A percentile compares a stretch with the other conserved stretches of the same genome.
Evolutionary conservation across 2,329 filamentous ascomycete species (phyloP).

Genomic region (Blastomyces parvus): DNA sequence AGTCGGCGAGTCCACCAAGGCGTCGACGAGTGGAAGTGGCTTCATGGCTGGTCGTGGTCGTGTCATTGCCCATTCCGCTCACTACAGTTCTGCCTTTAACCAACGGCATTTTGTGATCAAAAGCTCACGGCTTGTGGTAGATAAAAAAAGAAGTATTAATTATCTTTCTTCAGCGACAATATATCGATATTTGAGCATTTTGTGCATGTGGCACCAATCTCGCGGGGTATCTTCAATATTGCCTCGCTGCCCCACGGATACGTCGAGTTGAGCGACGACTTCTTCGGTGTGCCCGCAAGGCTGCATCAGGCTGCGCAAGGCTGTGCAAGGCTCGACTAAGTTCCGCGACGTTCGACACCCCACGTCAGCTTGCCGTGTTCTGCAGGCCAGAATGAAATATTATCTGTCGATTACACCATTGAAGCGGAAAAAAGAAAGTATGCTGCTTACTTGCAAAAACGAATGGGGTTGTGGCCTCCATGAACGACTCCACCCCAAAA

Average conservation of each 20-base stretch:
- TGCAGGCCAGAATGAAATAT: not conserved
- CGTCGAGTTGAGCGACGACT: not conserved
- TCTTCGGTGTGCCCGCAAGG: not conserved
- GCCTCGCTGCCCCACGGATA: not conserved
- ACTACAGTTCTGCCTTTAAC: not conserved
- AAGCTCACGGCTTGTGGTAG: not conserved
- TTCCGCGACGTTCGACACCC: not conserved
- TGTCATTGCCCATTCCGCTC: not conserved
- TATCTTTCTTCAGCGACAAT: not conserved
- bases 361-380: not conserved
- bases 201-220: not conserved
- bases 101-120: not conserved
- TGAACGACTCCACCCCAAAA: not conserved
- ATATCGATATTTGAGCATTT: not conserved
- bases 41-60: not conserved
- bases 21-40: not conserved
- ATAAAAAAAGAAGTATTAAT: not conserved
- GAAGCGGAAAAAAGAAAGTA: not conserved
- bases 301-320: not conserved
- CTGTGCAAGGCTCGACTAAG: not conserved
- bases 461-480: not conserved
- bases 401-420: not conserved
- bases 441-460: not conserved
- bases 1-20: slow-evolving; percentile 2
- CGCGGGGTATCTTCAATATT: not conserved